Base-by-base conservation (phyloP, 495 filamentous ascomycete genomes). In the Xylaria telfairii region DNA sequence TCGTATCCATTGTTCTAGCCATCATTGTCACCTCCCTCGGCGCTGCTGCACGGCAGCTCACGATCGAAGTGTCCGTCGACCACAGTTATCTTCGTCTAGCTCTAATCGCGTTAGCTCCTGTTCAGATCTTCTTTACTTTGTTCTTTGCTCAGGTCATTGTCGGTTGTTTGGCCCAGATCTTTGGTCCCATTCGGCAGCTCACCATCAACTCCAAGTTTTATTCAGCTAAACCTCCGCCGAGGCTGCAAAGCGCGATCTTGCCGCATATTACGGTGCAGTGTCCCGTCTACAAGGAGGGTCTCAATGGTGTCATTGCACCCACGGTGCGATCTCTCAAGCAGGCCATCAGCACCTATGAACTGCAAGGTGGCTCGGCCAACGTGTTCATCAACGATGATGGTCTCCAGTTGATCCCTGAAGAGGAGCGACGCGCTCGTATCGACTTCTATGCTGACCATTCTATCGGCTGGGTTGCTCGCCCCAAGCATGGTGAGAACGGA, bases 351-450 rank as follows among this genome's bases (percentile, higher is more conserved):
- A 93, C 91, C 0, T 94, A 94, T 76, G 92, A 94, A 74, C 84
- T 93, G 49, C 92, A 93, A 77, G 92, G 92, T 67, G 92, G 92
- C 34, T 92, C 91, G 0, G 92, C 92, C 15, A 93, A 93, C 75
- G 88, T 94, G 80, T 92, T 94, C 74, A 86, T 94, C 80, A 93
- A 94, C 77, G 92, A 94, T 74, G 92, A 94, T 73, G 92, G 92
- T 68, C 81, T 94, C 49, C 92, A 93, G 76, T 81, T 93, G 21
- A 84, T 92, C 64, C 78, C 81, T 39, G 90, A 91, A 69, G 89
- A 92, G 67, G 90, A 92, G 49, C 84, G 90, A 61, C 84, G 82
- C 59, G 87, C 86, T 3, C 87, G 91, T 65, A 91, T 92, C 68
- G 90, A 93, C 69, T 89, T 89, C 71, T 89, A 89, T 71, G 85